Evolutionary conservation across 2,329 filamentous ascomycete species (phyloP).

Genomic region (Microsporum audouinii): DNA sequence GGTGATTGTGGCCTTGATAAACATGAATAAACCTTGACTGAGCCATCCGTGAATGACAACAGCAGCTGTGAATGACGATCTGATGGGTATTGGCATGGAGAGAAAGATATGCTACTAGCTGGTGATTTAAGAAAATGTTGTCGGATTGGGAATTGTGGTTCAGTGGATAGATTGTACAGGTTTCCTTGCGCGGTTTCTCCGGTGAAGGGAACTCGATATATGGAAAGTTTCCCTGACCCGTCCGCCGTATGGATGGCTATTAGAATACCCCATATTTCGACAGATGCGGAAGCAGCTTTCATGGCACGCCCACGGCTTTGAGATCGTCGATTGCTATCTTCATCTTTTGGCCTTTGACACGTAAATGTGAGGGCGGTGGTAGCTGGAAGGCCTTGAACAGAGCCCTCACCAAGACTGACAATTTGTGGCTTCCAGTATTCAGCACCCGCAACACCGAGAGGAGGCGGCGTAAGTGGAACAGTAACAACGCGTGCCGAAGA

Average conservation of each 20-base stretch:
- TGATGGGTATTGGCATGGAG: slow-evolving; percentile 42
- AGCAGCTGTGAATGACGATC: slow-evolving; percentile 44
- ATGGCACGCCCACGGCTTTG: slow-evolving; percentile 20
- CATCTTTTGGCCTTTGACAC: slow-evolving; percentile 23
- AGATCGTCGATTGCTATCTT: slow-evolving; percentile 23
- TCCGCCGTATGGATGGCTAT: slow-evolving; percentile 37
- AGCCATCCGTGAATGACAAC: slow-evolving; percentile 44
- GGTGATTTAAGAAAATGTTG: slow-evolving; percentile 40
- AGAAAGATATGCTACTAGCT: slow-evolving; percentile 43
- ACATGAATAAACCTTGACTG: slow-evolving; percentile 47
- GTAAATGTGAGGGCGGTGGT: slow-evolving; percentile 46
- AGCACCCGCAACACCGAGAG: slow-evolving; percentile 29
- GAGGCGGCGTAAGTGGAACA: slow-evolving; percentile 44
- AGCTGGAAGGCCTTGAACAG: slow-evolving; percentile 40
- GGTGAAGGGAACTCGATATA: slow-evolving; percentile 33
- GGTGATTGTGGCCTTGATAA: slow-evolving; percentile 27
- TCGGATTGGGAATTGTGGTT: slow-evolving; percentile 35
- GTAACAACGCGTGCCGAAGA: slow-evolving; percentile 45
- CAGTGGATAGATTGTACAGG: slow-evolving; percentile 22
- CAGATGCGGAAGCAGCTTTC: slow-evolving; percentile 9
- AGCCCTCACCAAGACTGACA: slow-evolving; percentile 36
- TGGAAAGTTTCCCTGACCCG: slow-evolving; percentile 34
- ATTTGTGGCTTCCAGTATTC: slow-evolving; percentile 36
- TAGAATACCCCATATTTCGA: slow-evolving; percentile 33
- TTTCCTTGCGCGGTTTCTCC: slow-evolving; percentile 16